These are phyloP conservation scores for Cordia subcordata DNA, from an alignment of 257 asterid species.

Conservation along the genomic window DNA sequence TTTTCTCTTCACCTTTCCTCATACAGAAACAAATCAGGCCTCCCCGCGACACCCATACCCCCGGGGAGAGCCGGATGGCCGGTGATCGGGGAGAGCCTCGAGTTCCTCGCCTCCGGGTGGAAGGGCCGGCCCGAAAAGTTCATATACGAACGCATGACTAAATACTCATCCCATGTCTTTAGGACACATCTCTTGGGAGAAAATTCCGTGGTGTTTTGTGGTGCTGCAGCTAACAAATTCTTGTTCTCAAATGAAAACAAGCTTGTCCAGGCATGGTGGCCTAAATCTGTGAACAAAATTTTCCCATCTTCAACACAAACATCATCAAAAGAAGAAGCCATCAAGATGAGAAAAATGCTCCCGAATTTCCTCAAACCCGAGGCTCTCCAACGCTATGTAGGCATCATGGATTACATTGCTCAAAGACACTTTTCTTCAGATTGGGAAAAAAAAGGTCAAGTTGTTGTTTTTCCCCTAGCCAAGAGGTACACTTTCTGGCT, in stretches of 20 bases:
- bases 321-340: constrained; percentile 52
- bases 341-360: constrained; percentile 56
- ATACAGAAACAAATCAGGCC: constrained; percentile 32
- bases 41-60: constrained; percentile 22
- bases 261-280: constrained; percentile 63
- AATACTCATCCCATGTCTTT: constrained; percentile 34
- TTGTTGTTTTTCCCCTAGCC: constrained; percentile 36
- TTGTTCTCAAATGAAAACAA: constrained; percentile 58
- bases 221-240: constrained; percentile 38
- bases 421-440: constrained; percentile 31
- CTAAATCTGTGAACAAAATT: constrained; percentile 38
- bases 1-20: constrained; percentile 52
- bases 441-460: constrained; percentile 44
- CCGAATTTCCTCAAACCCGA: constrained; percentile 56
- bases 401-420: constrained; percentile 51
- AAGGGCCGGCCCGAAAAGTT: constrained; percentile 55
- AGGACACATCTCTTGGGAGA: constrained; percentile 40
- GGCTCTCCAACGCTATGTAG: constrained; percentile 49
- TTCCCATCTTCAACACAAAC: constrained; percentile 46
- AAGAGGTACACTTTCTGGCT: constrained; percentile 56
- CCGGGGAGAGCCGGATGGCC: constrained; percentile 53
- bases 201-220: constrained; percentile 36
- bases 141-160: constrained; percentile 41
- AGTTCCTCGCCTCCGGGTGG: constrained; percentile 50
- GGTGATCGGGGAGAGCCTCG: constrained; percentile 46